These are phyloP conservation scores for Trichophyton benhamiae DNA, from an alignment of 2,329 filamentous ascomycete genomes.

Conservation along the genomic window DNA sequence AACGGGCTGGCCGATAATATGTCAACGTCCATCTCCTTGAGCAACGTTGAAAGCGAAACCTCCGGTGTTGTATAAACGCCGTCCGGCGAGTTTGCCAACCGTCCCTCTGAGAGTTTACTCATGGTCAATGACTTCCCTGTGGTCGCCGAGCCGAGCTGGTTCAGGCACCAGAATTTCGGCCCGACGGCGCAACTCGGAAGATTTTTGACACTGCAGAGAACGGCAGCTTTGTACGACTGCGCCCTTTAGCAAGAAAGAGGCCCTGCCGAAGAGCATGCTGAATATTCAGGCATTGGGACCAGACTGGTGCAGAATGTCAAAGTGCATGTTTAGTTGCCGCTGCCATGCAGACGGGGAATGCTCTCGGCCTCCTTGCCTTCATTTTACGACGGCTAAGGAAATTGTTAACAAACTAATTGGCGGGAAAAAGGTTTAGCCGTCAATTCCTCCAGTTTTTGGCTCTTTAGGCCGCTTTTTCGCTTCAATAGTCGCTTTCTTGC, in stretches of 20 bases:
- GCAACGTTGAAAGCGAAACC: background rate
- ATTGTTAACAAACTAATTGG: background rate
- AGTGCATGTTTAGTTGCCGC: background rate
- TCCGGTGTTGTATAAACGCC: background rate
- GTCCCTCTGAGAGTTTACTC: background rate
- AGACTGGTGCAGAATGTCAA: background rate
- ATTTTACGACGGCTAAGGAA: background rate
- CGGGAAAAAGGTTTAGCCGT: background rate
- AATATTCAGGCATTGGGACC: no score
- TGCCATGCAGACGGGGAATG: background rate
- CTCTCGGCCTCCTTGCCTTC: no score
- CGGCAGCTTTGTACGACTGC: background rate
- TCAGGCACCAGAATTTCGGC: constrained; percentile 4
- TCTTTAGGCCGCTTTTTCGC: background rate
- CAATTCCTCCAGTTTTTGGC: background rate
- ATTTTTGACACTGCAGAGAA: background rate
- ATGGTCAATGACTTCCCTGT: background rate
- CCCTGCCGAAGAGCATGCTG: background rate
- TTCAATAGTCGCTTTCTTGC: constrained; percentile 2
- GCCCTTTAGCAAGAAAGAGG: background rate
- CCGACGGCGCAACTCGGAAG: background rate
- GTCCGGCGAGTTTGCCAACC: background rate
- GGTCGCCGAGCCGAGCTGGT: background rate
- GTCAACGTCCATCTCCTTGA: background rate
- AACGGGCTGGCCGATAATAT: background rate